phyloP scores from a whole-genome alignment of 352 stramenopile species.

The Elongisporangium undulatum region DNA sequence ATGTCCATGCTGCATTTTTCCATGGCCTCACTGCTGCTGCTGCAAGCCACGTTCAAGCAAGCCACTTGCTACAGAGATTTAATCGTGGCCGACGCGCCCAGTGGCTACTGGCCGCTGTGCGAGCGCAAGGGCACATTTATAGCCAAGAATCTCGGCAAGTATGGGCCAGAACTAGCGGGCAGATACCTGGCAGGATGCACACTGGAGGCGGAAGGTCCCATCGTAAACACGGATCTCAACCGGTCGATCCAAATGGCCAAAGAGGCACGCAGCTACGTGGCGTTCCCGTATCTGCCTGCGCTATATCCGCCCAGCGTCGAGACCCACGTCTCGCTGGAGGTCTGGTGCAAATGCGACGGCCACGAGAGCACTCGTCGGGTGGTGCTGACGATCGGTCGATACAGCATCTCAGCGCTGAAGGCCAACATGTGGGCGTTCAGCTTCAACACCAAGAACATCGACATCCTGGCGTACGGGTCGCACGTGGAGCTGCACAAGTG shows the following conservation, averaged over 20 bases:
- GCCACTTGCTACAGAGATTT: constrained; percentile 78
- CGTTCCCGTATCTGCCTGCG: constrained; percentile 31
- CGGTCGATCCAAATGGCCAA: constrained; percentile 60
- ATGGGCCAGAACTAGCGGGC: constrained; percentile 34
- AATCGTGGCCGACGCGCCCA: constrained; percentile 54
- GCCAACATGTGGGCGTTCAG: constrained; percentile 77
- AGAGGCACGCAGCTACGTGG: constrained; percentile 46
- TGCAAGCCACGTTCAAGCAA: constrained; percentile 73
- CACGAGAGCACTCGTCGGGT: constrained; percentile 65
- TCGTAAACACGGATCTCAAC: constrained; percentile 82
- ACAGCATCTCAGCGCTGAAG: constrained; percentile 62
- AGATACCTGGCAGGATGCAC: constrained; percentile 58
- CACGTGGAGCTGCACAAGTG: constrained; percentile 64
- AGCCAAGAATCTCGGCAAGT: constrained; percentile 67
- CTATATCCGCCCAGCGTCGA: constrained; percentile 36
- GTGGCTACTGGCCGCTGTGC: constrained; percentile 86
- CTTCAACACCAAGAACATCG: constrained; percentile 75
- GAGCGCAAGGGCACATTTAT: constrained; percentile 69
- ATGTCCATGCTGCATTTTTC: constrained; percentile 84
- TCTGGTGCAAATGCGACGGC: constrained; percentile 70
- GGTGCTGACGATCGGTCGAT: constrained; percentile 71
- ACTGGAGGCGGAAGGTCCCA: constrained; percentile 70
- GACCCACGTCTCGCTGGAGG: constrained; percentile 63
- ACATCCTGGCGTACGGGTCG: constrained; percentile 56
- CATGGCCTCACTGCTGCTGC: constrained; percentile 76